These are phyloP conservation scores for Theobroma cacao DNA, from an alignment of 345 rosid genomes.

Conservation along the genomic window DNA sequence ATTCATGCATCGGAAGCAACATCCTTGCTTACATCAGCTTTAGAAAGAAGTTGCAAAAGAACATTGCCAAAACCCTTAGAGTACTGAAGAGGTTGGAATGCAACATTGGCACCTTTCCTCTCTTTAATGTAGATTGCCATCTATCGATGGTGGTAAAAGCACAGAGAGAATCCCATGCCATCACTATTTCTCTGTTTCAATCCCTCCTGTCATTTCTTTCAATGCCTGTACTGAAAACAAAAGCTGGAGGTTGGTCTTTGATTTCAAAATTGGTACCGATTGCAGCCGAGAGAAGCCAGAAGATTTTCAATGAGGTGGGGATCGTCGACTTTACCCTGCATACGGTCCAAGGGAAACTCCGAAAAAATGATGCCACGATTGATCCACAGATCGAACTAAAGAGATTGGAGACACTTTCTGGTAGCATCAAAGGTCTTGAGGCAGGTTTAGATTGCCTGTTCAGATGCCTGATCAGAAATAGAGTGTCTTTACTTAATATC, in stretches of 20 bases:
- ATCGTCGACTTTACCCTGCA: slow-evolving; percentile 31
- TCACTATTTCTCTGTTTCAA: slow-evolving; percentile 33
- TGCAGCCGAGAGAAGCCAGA: slow-evolving; percentile 27
- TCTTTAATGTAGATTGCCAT: slow-evolving; percentile 19
- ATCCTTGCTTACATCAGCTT: slow-evolving; percentile 49
- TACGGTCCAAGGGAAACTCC: slow-evolving; percentile 15
- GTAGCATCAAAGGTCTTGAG: slow-evolving; percentile 31
- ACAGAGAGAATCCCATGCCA: slow-evolving; percentile 36
- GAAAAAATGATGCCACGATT: slow-evolving; percentile 14
- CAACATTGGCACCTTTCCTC: slow-evolving; percentile 11
- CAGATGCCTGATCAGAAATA: slow-evolving; percentile 37
- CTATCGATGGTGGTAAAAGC: slow-evolving; percentile 21
- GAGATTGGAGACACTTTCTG: slow-evolving; percentile 36
- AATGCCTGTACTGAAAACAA: slow-evolving; percentile 18
- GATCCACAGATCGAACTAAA: slow-evolving; percentile 30
- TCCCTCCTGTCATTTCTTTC: slow-evolving; percentile 48
- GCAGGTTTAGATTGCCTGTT: slow-evolving; percentile 33
- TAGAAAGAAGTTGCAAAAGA: slow-evolving; percentile 55
- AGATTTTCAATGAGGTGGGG: slow-evolving; percentile 40
- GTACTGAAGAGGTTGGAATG: slow-evolving; percentile 39
- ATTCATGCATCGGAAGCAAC: slow-evolving; percentile 32
- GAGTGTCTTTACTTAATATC: slow-evolving; percentile 39
- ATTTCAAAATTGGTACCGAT: slow-evolving; percentile 33
- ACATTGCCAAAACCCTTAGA: slow-evolving; percentile 37
- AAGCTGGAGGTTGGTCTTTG: slow-evolving; percentile 39